Base-by-base conservation (phyloP, 2,329 filamentous ascomycete genomes). In the Orbilia javanica region DNA sequence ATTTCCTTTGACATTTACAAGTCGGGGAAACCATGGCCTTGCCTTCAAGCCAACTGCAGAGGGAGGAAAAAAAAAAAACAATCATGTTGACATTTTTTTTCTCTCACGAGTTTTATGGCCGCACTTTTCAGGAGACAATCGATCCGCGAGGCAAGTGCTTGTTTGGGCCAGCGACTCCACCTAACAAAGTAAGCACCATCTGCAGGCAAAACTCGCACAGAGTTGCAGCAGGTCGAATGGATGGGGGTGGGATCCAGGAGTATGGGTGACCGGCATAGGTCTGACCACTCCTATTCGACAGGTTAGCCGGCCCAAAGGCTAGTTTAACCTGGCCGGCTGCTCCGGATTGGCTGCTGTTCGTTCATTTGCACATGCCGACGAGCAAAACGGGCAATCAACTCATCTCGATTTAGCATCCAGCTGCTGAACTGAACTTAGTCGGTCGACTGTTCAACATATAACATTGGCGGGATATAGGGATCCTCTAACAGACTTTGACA, bases 401-500 rank as follows among this genome's bases (percentile, higher is more conserved):
- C 53, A 55, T 63, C 71, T 75, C 46, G 53, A 66, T 62, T 65
- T 65, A 60, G 73, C 73, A 77, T 77, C 48, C 66, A 77, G 67
- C 65, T 77, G 55, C 73, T 77, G 50, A 65, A 77, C 66, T 70
- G 42, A 60, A 57, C 50, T 39, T 71, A 66, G 62, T 46, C 73
- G 42, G 52, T 60, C 57, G 48, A 34, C 48, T 25, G 52, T 68
- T 55, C 57, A 65, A 39, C 46, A 39, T 42, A 55, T 65, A 57
- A 36, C 63, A 64, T 31, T 22, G 64, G 52, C 71, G 34, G 44
- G 55, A 42, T 52, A 71, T 57, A 53, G 52, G 67, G 27, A 70
- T 50, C n/a, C 55, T 52, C 44, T 53, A 63, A 57, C 55, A 65
- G 42, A 42, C 29, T 60, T 55, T 46, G 57, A 42, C 46, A 57